Conservation (phyloP, 169 alveolate genomes). For the Plasmodium vivax region DNA sequence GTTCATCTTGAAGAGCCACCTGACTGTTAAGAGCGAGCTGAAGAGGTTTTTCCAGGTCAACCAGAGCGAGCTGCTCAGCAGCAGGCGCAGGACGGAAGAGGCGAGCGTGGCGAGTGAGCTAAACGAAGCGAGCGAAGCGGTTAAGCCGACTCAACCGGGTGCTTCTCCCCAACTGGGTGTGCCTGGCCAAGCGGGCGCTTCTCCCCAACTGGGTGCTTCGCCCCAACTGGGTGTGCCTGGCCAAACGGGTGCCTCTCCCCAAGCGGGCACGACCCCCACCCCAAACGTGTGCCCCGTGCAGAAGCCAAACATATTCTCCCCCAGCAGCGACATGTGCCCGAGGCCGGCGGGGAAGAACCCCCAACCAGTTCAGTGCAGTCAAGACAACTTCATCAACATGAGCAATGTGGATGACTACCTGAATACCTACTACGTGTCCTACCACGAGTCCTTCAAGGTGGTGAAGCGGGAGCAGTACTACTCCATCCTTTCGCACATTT, state of each 20-base stretch:
- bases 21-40: slow-evolving; percentile 20
- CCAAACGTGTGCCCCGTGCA: background rate
- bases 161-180: too few relatives aligned
- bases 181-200: too few relatives aligned
- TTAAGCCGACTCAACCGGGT: background rate
- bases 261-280: background rate
- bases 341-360: background rate
- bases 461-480: slow-evolving; percentile 32
- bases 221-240: background rate
- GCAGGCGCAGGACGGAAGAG: background rate
- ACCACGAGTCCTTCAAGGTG: slow-evolving; percentile 37
- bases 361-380: background rate
- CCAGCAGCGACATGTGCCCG: background rate
- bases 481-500: slow-evolving; percentile 44
- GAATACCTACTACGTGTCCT: slow-evolving; percentile 48
- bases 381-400: slow-evolving; percentile 24
- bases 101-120: background rate
- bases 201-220: too few relatives aligned
- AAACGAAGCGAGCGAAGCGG: background rate
- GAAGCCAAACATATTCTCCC: background rate
- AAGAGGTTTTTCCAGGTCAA: slow-evolving; percentile 23
- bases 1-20: slow-evolving; percentile 33
- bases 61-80: slow-evolving; percentile 5
- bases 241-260: background rate
- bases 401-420: slow-evolving; percentile 33